Evolutionary conservation across 108 stramenopile species (phyloP).

Genomic region (Nannochloropsis gaditana): DNA sequence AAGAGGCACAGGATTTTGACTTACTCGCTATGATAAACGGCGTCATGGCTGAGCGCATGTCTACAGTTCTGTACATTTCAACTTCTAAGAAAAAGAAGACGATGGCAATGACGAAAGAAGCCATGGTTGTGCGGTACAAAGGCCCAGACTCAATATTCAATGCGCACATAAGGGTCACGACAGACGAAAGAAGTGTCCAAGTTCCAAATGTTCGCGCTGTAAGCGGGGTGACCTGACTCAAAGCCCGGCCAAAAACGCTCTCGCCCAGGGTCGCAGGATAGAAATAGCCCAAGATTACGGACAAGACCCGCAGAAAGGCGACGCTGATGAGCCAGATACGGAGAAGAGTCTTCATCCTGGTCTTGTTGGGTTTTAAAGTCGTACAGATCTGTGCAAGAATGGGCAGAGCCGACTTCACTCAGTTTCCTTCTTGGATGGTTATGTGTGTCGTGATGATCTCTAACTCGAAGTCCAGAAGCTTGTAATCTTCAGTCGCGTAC

Average conservation of each 20-base stretch:
- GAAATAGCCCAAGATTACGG: neutral
- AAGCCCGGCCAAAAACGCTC: slow-evolving; percentile 8
- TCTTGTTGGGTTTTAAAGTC: neutral
- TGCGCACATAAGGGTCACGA: neutral
- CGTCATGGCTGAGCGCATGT: neutral
- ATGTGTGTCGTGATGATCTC: too few species aligned
- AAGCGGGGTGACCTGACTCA: slow-evolving; percentile 2
- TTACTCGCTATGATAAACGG: neutral
- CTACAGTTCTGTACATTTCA: neutral
- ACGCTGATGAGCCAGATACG: slow-evolving; percentile 14
- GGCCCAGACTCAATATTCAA: neutral
- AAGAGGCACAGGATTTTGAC: neutral
- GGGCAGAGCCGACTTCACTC: too few species aligned
- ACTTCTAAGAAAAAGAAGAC: neutral
- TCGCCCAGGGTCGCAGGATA: neutral
- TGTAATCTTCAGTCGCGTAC: too few species aligned
- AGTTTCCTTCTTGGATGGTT: too few species aligned
- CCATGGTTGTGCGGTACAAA: neutral
- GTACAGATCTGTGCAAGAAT: too few species aligned
- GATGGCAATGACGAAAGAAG: neutral
- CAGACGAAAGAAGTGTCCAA: neutral
- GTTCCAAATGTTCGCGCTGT: slow-evolving; percentile 5
- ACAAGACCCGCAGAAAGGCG: neutral
- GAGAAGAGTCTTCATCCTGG: neutral
- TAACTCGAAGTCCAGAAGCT: too few species aligned